Evolutionary conservation across 1,284 basidiomycete genomes (phyloP).

Genomic region (Sporisorium sorghi): DNA sequence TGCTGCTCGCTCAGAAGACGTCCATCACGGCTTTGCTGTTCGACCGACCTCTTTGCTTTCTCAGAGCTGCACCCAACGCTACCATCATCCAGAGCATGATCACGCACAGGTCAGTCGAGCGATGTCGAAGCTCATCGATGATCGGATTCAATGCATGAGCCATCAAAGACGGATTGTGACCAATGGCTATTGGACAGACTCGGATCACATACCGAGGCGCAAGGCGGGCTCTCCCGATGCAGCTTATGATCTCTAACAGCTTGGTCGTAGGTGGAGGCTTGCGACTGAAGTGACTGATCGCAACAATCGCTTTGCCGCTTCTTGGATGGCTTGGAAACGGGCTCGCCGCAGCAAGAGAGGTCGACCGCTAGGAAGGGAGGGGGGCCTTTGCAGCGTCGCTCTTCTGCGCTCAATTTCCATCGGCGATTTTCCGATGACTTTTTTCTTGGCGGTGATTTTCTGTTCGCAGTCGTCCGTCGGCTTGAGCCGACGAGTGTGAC

Average conservation of each 20-base stretch:
- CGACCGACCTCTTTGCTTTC: too few relatives aligned
- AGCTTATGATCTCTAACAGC: background rate
- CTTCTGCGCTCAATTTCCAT: background rate
- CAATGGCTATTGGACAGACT: background rate
- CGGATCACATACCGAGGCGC: background rate
- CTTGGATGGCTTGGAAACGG: background rate
- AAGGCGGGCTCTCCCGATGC: background rate
- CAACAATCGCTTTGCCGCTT: background rate
- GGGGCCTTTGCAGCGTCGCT: background rate
- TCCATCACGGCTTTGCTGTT: background rate
- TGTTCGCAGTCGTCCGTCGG: background rate
- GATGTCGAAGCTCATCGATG: too few relatives aligned
- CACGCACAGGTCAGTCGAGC: too few relatives aligned
- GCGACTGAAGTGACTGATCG: background rate
- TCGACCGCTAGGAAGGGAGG: too few relatives aligned
- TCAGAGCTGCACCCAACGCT: too few relatives aligned
- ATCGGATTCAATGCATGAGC: background rate
- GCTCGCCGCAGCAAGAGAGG: background rate
- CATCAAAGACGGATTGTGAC: background rate
- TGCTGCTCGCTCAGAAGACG: constrained; percentile 2
- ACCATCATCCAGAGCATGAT: too few relatives aligned
- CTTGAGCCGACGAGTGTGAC: too few relatives aligned
- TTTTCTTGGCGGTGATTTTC: background rate
- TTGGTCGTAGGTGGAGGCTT: background rate
- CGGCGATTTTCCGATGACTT: background rate